A percentile compares a stretch with the other conserved stretches of the same genome.
Conservation (phyloP, 345 rosid species). For the Eucalyptus regnans region DNA sequence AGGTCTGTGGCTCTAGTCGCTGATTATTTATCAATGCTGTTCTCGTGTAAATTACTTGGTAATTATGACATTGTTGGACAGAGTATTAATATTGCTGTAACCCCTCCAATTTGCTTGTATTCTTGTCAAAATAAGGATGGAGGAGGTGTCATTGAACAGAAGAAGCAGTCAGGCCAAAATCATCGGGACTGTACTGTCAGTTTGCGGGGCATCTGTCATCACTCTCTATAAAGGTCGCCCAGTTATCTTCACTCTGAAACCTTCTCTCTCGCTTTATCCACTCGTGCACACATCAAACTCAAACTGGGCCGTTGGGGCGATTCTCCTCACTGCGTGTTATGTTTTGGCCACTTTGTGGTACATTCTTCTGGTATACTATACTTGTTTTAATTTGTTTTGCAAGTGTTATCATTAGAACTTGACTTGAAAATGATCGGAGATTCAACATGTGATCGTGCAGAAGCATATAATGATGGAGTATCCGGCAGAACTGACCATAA, state of each 20-base stretch:
- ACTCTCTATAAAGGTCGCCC: slow-evolving; percentile 39
- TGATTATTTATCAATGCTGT: background rate
- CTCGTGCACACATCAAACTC: slow-evolving; percentile 8
- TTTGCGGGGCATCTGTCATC: slow-evolving; percentile 30
- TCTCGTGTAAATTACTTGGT: background rate
- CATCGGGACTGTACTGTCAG: slow-evolving; percentile 22
- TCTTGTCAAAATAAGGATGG: slow-evolving; percentile 14
- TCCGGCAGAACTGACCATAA: slow-evolving; percentile 9
- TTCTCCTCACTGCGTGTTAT: slow-evolving; percentile 13
- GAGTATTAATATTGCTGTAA: background rate
- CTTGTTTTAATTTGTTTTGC: background rate
- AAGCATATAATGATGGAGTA: slow-evolving; percentile 10
- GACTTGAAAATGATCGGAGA: background rate
- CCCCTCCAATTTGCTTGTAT: background rate
- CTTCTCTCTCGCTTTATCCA: background rate
- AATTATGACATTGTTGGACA: background rate
- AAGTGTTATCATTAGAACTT: background rate
- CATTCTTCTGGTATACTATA: background rate
- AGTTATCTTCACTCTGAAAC: background rate
- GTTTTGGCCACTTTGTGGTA: slow-evolving; percentile 12
- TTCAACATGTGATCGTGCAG: background rate
- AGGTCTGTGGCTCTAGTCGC: background rate
- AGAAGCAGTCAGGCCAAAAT: slow-evolving; percentile 23
- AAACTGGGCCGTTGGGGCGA: slow-evolving; percentile 35
- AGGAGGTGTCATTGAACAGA: slow-evolving; percentile 12